These are phyloP conservation scores for Sugiyamaella pinicola DNA, from an alignment of 1,139 yeast genomes.

Conservation along the genomic window DNA sequence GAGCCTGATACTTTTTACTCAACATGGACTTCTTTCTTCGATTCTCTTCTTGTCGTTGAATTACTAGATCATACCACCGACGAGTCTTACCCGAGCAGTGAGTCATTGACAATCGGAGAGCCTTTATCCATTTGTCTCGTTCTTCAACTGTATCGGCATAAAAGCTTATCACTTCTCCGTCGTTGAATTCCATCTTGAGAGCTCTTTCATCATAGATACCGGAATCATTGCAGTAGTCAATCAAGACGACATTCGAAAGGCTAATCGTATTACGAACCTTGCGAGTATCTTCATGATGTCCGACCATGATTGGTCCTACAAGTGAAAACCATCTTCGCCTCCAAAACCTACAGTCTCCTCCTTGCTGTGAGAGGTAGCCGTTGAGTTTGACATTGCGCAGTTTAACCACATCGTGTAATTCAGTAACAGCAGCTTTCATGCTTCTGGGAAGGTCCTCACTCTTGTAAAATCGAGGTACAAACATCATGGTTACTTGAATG, in stretches of 20 bases:
- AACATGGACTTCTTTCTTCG: constrained; percentile 19
- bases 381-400: constrained; percentile 29
- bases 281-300: constrained; percentile 64
- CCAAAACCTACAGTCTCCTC: constrained; percentile 74
- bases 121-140: constrained; percentile 55
- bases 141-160: constrained; percentile 61
- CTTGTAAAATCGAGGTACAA: constrained; percentile 55
- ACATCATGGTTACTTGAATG: constrained; percentile 73
- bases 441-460: constrained; percentile 57
- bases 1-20: constrained; percentile 23
- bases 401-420: constrained; percentile 33
- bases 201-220: constrained; percentile 41
- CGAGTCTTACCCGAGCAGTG: constrained; percentile 35
- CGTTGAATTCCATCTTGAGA: constrained; percentile 61
- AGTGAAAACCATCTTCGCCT: constrained; percentile 66
- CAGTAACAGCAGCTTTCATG: constrained; percentile 36
- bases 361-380: constrained; percentile 75
- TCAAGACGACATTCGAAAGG: constrained; percentile 52
- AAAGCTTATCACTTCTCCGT: constrained; percentile 66
- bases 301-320: constrained; percentile 58
- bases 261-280: constrained; percentile 69
- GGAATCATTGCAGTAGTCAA: constrained; percentile 34
- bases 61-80: constrained; percentile 41
- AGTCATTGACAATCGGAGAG: constrained; percentile 35
- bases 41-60: constrained; percentile 28